Percentiles rank a stretch among this genome's conserved stretches.
phyloP scores from a whole-genome alignment of 257 asterid genomes.

The Solanum corneliomulleri region DNA sequence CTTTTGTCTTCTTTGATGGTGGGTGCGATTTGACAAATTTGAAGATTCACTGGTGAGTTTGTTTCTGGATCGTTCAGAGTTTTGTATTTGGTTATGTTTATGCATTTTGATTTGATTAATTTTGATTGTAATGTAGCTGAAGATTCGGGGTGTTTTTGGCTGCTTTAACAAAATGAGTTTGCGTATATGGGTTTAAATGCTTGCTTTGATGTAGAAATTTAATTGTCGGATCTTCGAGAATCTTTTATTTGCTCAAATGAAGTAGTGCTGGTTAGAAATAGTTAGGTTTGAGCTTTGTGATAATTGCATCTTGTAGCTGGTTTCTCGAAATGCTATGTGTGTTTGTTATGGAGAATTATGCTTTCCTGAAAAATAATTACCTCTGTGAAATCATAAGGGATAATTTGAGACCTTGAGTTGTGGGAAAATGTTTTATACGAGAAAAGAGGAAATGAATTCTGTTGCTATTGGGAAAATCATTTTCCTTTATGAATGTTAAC shows the following conservation, averaged over 20 bases:
- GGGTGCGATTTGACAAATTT: not conserved
- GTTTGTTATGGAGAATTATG: not conserved
- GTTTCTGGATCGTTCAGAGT: not conserved
- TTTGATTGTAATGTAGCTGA: not conserved
- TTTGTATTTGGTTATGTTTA: not conserved
- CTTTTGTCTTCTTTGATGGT: not conserved
- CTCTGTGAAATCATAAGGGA: not conserved
- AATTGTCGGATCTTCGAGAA: not conserved
- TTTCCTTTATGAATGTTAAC: not conserved
- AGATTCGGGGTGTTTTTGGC: not conserved
- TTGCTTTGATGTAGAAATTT: not conserved
- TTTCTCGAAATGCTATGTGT: not conserved
- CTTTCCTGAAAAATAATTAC: not conserved
- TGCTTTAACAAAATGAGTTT: not conserved
- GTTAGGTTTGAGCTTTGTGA: not conserved
- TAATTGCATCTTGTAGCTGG: not conserved
- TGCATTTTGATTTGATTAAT: not conserved
- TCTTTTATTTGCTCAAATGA: not conserved
- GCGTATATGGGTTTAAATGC: not conserved
- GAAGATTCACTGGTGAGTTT: slow-evolving; percentile 26
- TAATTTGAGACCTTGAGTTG: not conserved
- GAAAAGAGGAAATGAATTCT: not conserved
- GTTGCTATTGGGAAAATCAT: not conserved
- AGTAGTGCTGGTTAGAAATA: not conserved
- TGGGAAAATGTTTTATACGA: not conserved